A percentile compares a stretch with the other conserved stretches of the same genome.
phyloP scores from a whole-genome alignment of 225 moss, liverwort and hornwort species.

The Pseudisothecium myosuroides region DNA sequence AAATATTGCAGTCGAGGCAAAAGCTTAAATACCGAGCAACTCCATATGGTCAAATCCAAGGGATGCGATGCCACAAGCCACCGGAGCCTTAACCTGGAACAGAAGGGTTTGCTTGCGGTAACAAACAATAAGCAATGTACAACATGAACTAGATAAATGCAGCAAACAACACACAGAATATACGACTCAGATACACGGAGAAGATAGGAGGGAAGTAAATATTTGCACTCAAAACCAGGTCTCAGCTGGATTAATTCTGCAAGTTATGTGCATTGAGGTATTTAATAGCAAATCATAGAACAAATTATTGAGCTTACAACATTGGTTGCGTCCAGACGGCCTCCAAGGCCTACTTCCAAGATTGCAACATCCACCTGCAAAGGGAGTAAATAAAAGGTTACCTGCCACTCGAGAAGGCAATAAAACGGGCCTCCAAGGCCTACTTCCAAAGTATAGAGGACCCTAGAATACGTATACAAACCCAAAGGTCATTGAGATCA shows the following conservation, averaged over 20 bases:
- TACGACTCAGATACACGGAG: not conserved
- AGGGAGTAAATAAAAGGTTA: not conserved
- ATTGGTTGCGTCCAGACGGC: constrained; percentile 94
- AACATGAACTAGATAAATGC: not conserved
- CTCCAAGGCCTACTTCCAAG: constrained; percentile 98
- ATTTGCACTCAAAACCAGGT: not conserved
- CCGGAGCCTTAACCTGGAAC: constrained; percentile 80
- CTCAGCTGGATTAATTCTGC: not conserved
- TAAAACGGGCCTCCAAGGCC: too few relatives aligned
- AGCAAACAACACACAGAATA: not conserved
- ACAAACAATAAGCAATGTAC: not conserved
- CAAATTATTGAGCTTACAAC: constrained; percentile 45
- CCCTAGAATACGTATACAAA: not conserved
- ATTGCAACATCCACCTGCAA: constrained; percentile 94
- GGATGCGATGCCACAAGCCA: constrained; percentile 86
- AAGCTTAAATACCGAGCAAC: constrained; percentile 59
- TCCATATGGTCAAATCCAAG: constrained; percentile 99
- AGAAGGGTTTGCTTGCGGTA: not conserved
- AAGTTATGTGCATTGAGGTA: not conserved
- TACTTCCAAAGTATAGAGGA: not conserved
- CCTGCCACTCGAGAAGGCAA: not conserved
- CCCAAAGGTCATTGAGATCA: not conserved
- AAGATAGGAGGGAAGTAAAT: not conserved
- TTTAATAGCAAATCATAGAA: not conserved
- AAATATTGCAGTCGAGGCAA: not conserved